Conservation (phyloP, 345 rosid species). For the Eucalyptus tenuipes region DNA sequence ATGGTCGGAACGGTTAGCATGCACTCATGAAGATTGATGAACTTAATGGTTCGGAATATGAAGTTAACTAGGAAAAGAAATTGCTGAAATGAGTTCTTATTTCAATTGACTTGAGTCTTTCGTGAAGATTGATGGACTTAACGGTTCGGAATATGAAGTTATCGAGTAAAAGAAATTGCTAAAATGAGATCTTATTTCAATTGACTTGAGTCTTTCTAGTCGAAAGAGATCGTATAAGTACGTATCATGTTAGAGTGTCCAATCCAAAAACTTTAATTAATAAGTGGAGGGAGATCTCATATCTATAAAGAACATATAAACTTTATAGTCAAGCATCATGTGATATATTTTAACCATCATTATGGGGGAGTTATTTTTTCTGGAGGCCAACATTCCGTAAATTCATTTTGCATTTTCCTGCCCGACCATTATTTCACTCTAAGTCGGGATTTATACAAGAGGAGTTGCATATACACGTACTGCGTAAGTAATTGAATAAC, state of each 20-base stretch:
- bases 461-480: background rate
- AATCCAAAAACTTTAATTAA: rapidly evolving
- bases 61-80: background rate
- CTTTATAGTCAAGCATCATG: background rate
- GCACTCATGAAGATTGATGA: background rate
- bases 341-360: background rate
- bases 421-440: background rate
- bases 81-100: background rate
- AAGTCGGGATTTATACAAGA: background rate
- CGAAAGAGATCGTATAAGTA: no score
- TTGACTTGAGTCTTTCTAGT: background rate
- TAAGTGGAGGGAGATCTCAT: background rate
- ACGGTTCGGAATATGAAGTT: no score
- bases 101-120: background rate
- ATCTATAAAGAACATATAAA: background rate
- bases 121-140: background rate
- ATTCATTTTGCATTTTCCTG: background rate
- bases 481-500: no score
- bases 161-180: background rate
- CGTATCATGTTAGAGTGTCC: background rate
- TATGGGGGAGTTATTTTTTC: background rate
- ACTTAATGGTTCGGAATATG: background rate
- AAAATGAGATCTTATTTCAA: background rate
- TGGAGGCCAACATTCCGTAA: background rate
- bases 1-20: background rate